phyloP scores from a whole-genome alignment of 2,329 filamentous ascomycete species.

The Epicoccum nigrum region DNA sequence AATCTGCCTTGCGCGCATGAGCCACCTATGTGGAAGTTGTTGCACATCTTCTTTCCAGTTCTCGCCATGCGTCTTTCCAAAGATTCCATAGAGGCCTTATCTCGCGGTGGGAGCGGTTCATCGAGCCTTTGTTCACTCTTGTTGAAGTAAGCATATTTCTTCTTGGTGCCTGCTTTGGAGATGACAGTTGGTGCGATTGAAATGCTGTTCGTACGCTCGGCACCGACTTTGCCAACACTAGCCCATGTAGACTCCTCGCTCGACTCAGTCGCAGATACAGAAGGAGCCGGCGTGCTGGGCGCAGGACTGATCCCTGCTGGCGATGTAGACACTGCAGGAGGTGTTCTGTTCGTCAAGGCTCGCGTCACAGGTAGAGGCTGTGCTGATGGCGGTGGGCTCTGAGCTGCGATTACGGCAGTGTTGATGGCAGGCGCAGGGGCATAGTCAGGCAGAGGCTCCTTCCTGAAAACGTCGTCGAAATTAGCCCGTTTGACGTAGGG shows the following conservation, averaged over 20 bases:
- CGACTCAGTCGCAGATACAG: conserved; percentile 20
- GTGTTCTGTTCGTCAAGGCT: conserved; percentile 21
- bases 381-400: conserved; percentile 14
- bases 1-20: conserved; percentile 49
- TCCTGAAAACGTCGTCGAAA: conserved; percentile 52
- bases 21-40: conserved; percentile 45
- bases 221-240: conserved; percentile 50
- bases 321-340: conserved; percentile 21
- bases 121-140: conserved; percentile 52
- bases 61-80: conserved; percentile 42
- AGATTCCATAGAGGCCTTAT: conserved; percentile 29
- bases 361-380: conserved; percentile 2
- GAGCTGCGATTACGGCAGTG: conserved; percentile 11
- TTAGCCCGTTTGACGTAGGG: conserved; percentile 47
- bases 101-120: conserved; percentile 42
- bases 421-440: conserved; percentile 4
- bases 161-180: conserved; percentile 31
- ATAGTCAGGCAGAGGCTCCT: conserved; percentile 48
- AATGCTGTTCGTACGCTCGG: conserved; percentile 42
- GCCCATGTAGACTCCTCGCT: conserved; percentile 39
- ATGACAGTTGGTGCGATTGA: conserved; percentile 41
- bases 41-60: conserved; percentile 42
- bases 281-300: conserved; percentile 30
- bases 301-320: conserved; percentile 20
- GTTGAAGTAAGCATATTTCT: conserved; percentile 51